Evolutionary conservation across 257 asterid genomes (phyloP), one percentile per base, ranked within the genome.

Genomic region (Solanum commersonii): DNA sequence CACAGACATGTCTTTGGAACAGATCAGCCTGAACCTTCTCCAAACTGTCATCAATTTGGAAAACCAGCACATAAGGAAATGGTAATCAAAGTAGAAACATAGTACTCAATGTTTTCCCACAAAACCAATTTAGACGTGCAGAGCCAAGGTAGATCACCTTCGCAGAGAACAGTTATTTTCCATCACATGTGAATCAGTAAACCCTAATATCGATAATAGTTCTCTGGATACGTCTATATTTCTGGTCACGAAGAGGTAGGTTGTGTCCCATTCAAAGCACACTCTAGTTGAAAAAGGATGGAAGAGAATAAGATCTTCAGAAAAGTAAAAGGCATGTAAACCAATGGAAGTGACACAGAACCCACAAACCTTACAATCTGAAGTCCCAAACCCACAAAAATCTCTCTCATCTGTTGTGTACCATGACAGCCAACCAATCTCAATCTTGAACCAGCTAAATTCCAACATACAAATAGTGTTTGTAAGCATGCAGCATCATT

Each of bases 361-460:
- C 46, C 67, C 52, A 86, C 87, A 85, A 77, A 91, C 94, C 95
- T 91, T 85, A 92, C 79, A 89, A 89, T 87, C 87, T 85, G 92
- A 83, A 91, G 92, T 49, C 94, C 95, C 89, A 92, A 90, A 79
- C 93, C 93, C 81, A 93, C 89, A 68, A 87, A 88, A 83, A 87
- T 92, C 84, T 87, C 89, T 84, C 86, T 91, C 84, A 87, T 86
- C 79, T 89, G 90, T 67, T 88, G 90, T 84, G 88, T 78, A 63
- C 87, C 27, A 83, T 89, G 93, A 87, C 91, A 90, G 65, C 93
- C 92, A 70, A 90, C 88, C 76, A 88, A 83, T 84, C 90, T 81
- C 35, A 92, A 85, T 90, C 90, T 44, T 60, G 86, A 87, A 76
- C 78, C 95, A 91, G 91, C 89, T 87, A 91, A 88, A 85, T 25